Evolutionary conservation across 179 eudicot genomes (phyloP), one percentile per base, ranked within the genome.

Genomic region (Dionaea muscipula): DNA sequence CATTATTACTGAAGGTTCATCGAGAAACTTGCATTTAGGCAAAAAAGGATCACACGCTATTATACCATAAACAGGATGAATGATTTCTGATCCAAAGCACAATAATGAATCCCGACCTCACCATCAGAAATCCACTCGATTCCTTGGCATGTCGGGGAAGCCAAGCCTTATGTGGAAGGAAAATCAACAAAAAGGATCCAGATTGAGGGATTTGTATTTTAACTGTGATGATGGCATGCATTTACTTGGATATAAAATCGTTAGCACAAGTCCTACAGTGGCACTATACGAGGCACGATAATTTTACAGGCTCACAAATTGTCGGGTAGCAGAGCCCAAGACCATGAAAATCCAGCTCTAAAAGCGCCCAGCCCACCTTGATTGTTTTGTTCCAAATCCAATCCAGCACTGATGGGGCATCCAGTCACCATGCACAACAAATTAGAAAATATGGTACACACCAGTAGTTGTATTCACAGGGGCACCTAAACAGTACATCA

Each of bases 401-500:
- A 43, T 43, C 47, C 18, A 43, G 47, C 47, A 43, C 47, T 18
- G 19, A 43, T 43, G 47, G 47, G 47, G 5, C 5, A 31, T 31
- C 35, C 20, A 43, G 0, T n/a, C 20, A 43, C 47, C 47, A 43
- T 43, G 47, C 21, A 57, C 15, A 51, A 55, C 45, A 50, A 55
- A 48, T 55, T 52, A 53, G 41, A 40, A 53, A 57, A 51, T 49
- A 26, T n/a, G 55, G 62, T 65, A 61, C 14, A 15, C 3, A 36
- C 59, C 68, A 57, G 57, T 54, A 63, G 55, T 40, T 17, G 53
- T 50, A 57, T 62, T 59, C 73, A 70, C 55, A 64, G 65, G 59
- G 17, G 64, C 68, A 60, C 68, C 69, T 59, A 52, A 44, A 68
- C 63, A 61, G 53, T 41, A 53, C 68, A 61, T 62, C 65, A 59